phyloP scores from a whole-genome alignment of 345 rosid genomes.

The Aquilaria malaccensis region DNA sequence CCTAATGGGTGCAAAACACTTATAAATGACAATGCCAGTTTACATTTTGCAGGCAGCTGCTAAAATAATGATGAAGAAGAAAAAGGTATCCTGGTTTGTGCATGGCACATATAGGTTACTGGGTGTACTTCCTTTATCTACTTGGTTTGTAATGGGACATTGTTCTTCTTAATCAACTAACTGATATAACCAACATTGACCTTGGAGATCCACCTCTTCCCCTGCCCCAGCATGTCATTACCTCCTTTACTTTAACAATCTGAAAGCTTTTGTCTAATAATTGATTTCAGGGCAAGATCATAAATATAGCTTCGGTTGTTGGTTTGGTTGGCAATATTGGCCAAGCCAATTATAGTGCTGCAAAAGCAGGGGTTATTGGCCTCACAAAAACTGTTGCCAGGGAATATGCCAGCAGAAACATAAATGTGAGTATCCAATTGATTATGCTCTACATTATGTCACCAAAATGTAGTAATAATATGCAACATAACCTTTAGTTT shows the following conservation, averaged over 20 bases:
- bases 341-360: slow-evolving; percentile 98
- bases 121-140: neutral
- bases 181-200: neutral
- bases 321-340: slow-evolving; percentile 94
- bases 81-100: slow-evolving; percentile 35
- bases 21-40: slow-evolving; percentile 17
- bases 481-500: no score
- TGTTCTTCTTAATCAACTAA: slow-evolving; percentile 3
- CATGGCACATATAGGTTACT: neutral
- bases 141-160: neutral
- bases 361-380: slow-evolving; percentile 97
- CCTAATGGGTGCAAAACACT: slow-evolving; percentile 8
- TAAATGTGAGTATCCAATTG: slow-evolving; percentile 45
- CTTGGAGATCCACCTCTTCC: neutral
- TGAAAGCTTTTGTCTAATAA: slow-evolving; percentile 3
- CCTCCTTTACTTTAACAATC: neutral
- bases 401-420: slow-evolving; percentile 90
- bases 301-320: slow-evolving; percentile 88
- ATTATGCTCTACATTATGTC: neutral
- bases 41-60: slow-evolving; percentile 74
- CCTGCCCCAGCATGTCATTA: slow-evolving; percentile 3
- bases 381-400: slow-evolving; percentile 78
- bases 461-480: neutral
- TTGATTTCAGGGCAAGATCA: slow-evolving; percentile 66
- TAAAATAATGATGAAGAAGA: slow-evolving; percentile 95